Evolutionary conservation across 148 eudicot species (phyloP), one percentile per base, ranked within the genome.

Genomic region (Amaranthus hypochondriacus): DNA sequence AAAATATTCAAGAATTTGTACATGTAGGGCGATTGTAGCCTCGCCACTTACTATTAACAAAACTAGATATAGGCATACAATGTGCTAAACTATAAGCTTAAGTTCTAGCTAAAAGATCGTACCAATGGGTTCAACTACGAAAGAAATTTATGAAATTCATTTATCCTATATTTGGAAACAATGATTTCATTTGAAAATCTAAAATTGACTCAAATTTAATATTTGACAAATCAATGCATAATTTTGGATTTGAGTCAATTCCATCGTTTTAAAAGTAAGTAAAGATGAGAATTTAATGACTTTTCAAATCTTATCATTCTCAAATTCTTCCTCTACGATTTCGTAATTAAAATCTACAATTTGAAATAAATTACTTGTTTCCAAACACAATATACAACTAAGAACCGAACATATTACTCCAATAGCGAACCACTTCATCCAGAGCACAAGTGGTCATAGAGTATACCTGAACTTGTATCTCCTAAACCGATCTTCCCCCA

Each of bases 401-500:
- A 56, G 5, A 39, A 53, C 61, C 54, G 1, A 57, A 62, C 6
- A 7, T 28, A 48, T 60, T 51, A 51, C 52, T 5, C 68, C 74
- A 14, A 49, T 43, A 13, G 49, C 39, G 54, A 47, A 60, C 57
- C 39, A 43, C 65, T 63, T 56, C 49, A 21, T 60, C 62, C 5
- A 39, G 58, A 18, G 44, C 47, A 14, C 5, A 53, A 48, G 28
- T 48, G 56, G 47, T 86, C 77, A 91, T 1, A 77, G 47, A 0
- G 88, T 66, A 63, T 92, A 96, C 76, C 82, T 92, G 7, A 89
- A 73, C 78, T 89, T 91, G 85, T 95, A 95, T 44, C 78, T 62
- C 50, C 90, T 83, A 8, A 96, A 86, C 92, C 97, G 86, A 66
- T 92, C 96, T 81, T 96, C 99, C 39, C 99, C 99, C 81, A 86